Evolutionary conservation across 306 rosid genomes (phyloP).

Genomic region (Potentilla sterilis): DNA sequence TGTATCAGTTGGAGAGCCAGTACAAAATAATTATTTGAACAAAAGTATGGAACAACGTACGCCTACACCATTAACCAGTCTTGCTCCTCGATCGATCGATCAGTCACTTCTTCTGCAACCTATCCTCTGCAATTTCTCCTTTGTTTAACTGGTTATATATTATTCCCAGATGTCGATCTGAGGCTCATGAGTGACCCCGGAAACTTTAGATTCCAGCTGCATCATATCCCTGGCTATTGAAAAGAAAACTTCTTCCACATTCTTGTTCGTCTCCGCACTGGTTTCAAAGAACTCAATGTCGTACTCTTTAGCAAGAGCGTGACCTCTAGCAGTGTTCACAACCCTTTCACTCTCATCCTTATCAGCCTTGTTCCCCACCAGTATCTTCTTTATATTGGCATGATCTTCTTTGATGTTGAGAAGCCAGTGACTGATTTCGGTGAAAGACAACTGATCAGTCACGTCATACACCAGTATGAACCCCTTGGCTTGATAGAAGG

Average conservation of each 20-base stretch:
- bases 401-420: conserved; percentile 61
- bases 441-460: conserved; percentile 75
- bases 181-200: conserved; percentile 56
- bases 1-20: too few species aligned
- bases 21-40: too few species aligned
- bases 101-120: not conserved
- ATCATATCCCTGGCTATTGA: conserved; percentile 75
- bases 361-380: conserved; percentile 83
- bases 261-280: conserved; percentile 83
- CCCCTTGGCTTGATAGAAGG: conserved; percentile 83
- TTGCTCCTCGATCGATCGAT: too few species aligned
- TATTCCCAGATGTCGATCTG: conserved; percentile 58
- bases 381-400: conserved; percentile 48
- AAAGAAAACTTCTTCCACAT: conserved; percentile 84
- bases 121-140: not conserved
- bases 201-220: conserved; percentile 59
- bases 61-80: not conserved
- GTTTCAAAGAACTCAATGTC: conserved; percentile 82
- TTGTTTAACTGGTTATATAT: conserved; percentile 33
- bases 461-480: conserved; percentile 77
- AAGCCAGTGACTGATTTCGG: conserved; percentile 80
- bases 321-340: conserved; percentile 73
- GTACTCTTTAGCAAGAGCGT: conserved; percentile 87
- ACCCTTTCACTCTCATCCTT: conserved; percentile 85
- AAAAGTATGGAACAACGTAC: too few species aligned